Evolutionary conservation across 1,139 yeast species (phyloP), one percentile per base, ranked within the genome.

Genomic region (Scheffersomyces titani): DNA sequence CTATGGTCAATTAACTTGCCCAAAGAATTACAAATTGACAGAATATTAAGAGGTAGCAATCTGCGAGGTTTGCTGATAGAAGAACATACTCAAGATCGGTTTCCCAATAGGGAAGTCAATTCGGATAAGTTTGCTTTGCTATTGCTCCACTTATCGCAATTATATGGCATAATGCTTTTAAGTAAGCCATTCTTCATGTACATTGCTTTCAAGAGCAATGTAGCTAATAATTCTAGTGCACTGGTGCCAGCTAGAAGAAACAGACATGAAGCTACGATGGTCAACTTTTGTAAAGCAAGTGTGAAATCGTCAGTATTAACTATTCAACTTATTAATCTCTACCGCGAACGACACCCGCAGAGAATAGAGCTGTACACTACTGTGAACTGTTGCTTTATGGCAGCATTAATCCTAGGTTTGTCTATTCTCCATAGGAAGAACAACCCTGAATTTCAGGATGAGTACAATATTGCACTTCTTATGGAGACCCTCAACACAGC

Each of bases 111-210:
- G 24, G 52, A 53, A 40, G 55, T 58, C 18, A 36, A 50, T n/a
- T 52, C 45, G 19, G 66, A 67, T 45, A 68, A 69, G 51, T 70
- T 64, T 52, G 59, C 68, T 47, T 61, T 71, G 3, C 65, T 77
- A 20, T 66, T 75, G 16, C 66, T 77, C 3, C 82, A 81, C 64
- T 66, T 80, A 22, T 68, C 74, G 9, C 77, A 80, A 56, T 65
- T 81, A 45, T 72, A 73, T 63, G 77, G 80, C 1, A 73, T 80
- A 21, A 71, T 80, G 60, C 64, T 81, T 30, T 66, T 82, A 20
- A 70, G 82, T 44, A 70, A 84, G 21, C 85, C 86, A 11, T 80
- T 81, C 58, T 78, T 79, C 64, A 74, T 79, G 65, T 76, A 74
- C 54, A 63, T 69, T 53, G 65, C 63, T 5, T 62, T 62, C 55